Conservation (phyloP, 2,329 filamentous ascomycete genomes). For the Fusarium pseudocircinatum region DNA sequence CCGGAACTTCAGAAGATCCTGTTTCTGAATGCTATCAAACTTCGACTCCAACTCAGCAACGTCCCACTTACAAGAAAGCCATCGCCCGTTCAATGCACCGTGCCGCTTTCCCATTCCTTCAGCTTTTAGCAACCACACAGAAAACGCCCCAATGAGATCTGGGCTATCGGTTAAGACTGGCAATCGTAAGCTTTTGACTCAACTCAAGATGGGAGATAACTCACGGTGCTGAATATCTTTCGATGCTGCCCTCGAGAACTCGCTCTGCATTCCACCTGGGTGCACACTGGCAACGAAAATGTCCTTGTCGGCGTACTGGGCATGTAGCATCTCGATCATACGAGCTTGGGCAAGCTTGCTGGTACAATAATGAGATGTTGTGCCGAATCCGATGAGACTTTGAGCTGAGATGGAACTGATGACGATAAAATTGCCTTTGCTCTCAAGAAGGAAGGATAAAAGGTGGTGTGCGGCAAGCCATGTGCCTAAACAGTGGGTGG, state of each 20-base stretch:
- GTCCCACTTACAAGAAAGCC: conserved; percentile 13
- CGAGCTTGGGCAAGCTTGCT: conserved; percentile 12
- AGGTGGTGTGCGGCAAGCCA: conserved; percentile 10
- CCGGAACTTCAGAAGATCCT: not conserved
- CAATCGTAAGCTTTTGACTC: not conserved
- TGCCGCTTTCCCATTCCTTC: not conserved
- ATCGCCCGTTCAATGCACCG: not conserved
- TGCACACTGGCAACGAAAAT: conserved; percentile 1
- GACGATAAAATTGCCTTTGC: not conserved
- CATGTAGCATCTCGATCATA: not conserved
- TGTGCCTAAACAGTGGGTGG: not conserved
- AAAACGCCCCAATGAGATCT: conserved; percentile 2
- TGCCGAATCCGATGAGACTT: not conserved
- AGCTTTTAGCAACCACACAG: not conserved
- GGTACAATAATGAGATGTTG: conserved; percentile 8
- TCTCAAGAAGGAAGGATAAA: not conserved
- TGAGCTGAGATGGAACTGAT: conserved; percentile 5
- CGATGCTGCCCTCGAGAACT: not conserved
- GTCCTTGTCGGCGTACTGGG: not conserved
- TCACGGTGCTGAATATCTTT: conserved; percentile 1
- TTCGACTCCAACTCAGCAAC: not conserved
- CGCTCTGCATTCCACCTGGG: conserved; percentile 6
- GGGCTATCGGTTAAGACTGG: conserved; percentile 1
- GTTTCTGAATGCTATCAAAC: not conserved
- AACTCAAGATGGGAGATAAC: rapidly evolving